phyloP scores from a whole-genome alignment of 805 yeast genomes.

The Candida loeiensis region DNA sequence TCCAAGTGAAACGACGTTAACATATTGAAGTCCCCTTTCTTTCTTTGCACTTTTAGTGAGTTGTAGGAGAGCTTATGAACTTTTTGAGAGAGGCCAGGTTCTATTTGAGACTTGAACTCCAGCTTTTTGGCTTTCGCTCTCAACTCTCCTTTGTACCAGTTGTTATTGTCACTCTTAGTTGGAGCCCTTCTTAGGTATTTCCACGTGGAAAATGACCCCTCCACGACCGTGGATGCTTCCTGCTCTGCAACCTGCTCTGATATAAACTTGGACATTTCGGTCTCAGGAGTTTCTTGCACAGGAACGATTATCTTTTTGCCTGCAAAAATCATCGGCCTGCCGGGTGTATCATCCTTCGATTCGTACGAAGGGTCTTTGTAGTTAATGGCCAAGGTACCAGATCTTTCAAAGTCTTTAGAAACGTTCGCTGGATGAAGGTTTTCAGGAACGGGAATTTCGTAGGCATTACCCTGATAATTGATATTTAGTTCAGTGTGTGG shows the following conservation, averaged over 20 bases:
- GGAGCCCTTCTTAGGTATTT: constrained; percentile 52
- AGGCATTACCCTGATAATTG: constrained; percentile 9
- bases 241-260: constrained; percentile 1
- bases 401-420: constrained; percentile 33
- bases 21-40: constrained; percentile 40
- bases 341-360: constrained; percentile 47
- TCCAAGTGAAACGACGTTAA: constrained; percentile 65
- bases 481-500: background rate
- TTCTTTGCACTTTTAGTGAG: constrained; percentile 28
- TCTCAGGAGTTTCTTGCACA: constrained; percentile 9
- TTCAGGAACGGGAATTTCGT: constrained; percentile 21
- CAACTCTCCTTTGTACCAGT: constrained; percentile 28
- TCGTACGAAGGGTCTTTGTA: constrained; percentile 66
- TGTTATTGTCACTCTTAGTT: constrained; percentile 29
- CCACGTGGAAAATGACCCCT: constrained; percentile 28
- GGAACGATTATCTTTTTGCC: constrained; percentile 57
- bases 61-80: constrained; percentile 38
- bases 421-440: constrained; percentile 15
- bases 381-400: constrained; percentile 48
- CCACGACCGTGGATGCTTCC: background rate
- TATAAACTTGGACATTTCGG: constrained; percentile 9
- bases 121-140: constrained; percentile 12
- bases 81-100: constrained; percentile 41
- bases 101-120: constrained; percentile 48
- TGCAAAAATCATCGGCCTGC: constrained; percentile 59